Evolutionary conservation across 1,284 basidiomycete genomes (phyloP).

Genomic region (Ganoderma meredithae): DNA sequence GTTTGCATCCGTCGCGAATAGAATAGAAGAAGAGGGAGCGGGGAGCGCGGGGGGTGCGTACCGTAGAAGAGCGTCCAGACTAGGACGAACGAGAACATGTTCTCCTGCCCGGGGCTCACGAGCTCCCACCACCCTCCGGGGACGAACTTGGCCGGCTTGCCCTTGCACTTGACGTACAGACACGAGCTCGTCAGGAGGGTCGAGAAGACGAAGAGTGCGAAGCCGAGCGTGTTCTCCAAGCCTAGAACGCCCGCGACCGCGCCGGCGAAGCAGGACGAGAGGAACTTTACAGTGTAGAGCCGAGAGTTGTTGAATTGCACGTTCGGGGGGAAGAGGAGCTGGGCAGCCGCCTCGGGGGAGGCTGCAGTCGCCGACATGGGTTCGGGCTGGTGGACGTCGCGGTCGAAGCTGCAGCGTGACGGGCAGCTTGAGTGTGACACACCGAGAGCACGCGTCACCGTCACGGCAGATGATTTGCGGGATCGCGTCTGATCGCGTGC

Average conservation of each 20-base stretch:
- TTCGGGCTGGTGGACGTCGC: slow-evolving; percentile 27
- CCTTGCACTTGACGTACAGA: slow-evolving; percentile 76
- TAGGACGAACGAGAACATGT: slow-evolving; percentile 85
- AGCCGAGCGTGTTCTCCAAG: slow-evolving; percentile 83
- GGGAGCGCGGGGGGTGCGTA: slow-evolving; percentile 44
- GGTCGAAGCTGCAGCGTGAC: slow-evolving; percentile 15
- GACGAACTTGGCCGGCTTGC: slow-evolving; percentile 64
- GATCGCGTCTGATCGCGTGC: no score
- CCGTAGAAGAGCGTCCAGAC: slow-evolving; percentile 92
- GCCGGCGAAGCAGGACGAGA: slow-evolving; percentile 84
- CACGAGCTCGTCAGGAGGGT: slow-evolving; percentile 71
- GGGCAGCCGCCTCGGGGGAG: slow-evolving; percentile 56
- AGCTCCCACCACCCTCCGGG: slow-evolving; percentile 70
- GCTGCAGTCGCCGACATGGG: slow-evolving; percentile 37
- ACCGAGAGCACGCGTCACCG: slow-evolving; percentile 15
- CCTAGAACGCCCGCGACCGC: slow-evolving; percentile 88
- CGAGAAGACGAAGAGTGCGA: slow-evolving; percentile 76
- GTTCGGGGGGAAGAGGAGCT: slow-evolving; percentile 76
- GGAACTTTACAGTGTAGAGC: slow-evolving; percentile 70
- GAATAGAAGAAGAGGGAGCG: neutral
- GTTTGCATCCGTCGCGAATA: slow-evolving; percentile 3
- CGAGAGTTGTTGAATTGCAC: slow-evolving; percentile 73
- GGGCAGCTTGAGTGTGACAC: slow-evolving; percentile 3
- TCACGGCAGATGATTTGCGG: slow-evolving; percentile 17
- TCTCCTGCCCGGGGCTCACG: slow-evolving; percentile 85